A percentile compares a stretch with the other conserved stretches of the same genome.
Evolutionary conservation across 495 filamentous ascomycete genomes (phyloP).

Genomic region (Sporormia fimetaria): DNA sequence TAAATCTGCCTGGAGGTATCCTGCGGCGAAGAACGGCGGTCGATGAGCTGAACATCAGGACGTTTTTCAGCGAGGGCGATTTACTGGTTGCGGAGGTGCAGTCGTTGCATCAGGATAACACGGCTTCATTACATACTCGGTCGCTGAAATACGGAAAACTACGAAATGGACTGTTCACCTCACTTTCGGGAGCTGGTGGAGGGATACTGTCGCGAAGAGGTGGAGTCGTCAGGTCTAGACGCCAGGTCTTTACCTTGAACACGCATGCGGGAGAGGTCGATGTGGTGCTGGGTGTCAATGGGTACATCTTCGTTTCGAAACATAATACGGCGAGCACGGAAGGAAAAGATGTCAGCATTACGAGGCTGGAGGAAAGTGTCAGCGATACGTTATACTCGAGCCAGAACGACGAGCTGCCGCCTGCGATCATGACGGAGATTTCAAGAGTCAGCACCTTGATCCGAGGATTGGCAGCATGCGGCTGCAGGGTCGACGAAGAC

Average conservation of each 20-base stretch:
- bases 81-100: constrained; percentile 87
- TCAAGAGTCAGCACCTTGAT: constrained; percentile 69
- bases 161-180: constrained; percentile 78
- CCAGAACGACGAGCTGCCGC: constrained; percentile 72
- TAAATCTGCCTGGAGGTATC: constrained; percentile 92
- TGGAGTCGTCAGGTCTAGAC: constrained; percentile 65
- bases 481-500: constrained; percentile 80
- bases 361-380: constrained; percentile 69
- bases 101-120: constrained; percentile 66
- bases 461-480: constrained; percentile 65
- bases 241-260: constrained; percentile 77
- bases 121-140: constrained; percentile 76
- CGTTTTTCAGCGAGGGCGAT: constrained; percentile 85
- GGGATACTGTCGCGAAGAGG: constrained; percentile 40
- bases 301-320: constrained; percentile 87
- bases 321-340: constrained; percentile 48
- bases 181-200: constrained; percentile 67
- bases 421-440: constrained; percentile 76
- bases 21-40: constrained; percentile 80
- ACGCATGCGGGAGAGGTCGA: constrained; percentile 68
- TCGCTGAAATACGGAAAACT: constrained; percentile 89
- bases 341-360: constrained; percentile 51
- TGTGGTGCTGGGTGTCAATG: constrained; percentile 85
- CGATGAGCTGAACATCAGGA: constrained; percentile 90
- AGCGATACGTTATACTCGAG: constrained; percentile 69